Evolutionary conservation across 2,329 filamentous ascomycete genomes (phyloP), one percentile per base, ranked within the genome.

Genomic region (Colletotrichum scovillei): DNA sequence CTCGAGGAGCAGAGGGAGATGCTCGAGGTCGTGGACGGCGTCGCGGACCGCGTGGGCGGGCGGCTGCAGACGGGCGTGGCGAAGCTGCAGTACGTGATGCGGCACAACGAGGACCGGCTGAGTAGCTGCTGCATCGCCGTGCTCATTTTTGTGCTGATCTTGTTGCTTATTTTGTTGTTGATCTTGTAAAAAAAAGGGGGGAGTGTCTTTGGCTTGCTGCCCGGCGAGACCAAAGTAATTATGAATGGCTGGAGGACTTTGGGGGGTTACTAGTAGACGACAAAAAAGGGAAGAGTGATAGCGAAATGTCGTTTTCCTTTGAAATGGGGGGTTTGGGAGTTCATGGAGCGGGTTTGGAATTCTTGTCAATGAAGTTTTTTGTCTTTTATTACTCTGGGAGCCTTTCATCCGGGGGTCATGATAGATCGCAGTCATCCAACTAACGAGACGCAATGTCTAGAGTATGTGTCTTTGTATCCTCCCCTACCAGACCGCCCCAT

Each of bases 1-100:
- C 87, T 99, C 58, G 97, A 98, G 84, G 97, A 99, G 85, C 97
- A 99, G 87, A 89, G 89, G 26, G 94, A 95, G 82, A 93, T 98
- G 89, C 87, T 99, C 70, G 92, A 97, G 75, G 92, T 94, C 65
- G 93, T 97, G 53, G 96, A 98, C 83, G 89, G 88, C 35, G 87
- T 97, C 69, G 95, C 94, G 4, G 95, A 98, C 81, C 89, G 96
- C 42, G 95, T 99, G 1, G 94, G 94, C 16, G 94, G 94, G 1
- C 92, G 97, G 80, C 84, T 99, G 78, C 91, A 95, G 84, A 95
- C 89, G 69, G 97, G 97, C 24, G 91, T 98, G 86, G 93, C 94
- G 84, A 96, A 94, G 85, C 91, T 99, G 78, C 91, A 92, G 76
- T 90, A 93, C 82, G 92, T 99, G 72, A 94, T 98, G 79, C 90